These are phyloP conservation scores for Sphaerosporella brunnea DNA, from an alignment of 495 filamentous ascomycete genomes.

Conservation along the genomic window DNA sequence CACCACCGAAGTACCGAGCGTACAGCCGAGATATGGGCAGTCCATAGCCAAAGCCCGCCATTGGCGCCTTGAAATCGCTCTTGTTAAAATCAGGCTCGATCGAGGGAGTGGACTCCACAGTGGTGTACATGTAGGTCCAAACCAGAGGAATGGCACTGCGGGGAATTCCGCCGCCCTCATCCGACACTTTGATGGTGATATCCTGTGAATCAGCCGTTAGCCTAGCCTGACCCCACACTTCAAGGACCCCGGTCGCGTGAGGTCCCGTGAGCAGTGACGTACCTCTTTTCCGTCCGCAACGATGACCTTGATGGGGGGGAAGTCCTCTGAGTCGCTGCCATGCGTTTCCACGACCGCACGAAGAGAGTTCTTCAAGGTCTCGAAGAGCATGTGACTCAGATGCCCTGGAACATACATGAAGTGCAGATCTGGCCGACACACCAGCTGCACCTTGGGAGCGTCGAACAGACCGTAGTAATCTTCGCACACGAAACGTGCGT, in stretches of 20 bases:
- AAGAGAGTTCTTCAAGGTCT: conserved; percentile 94
- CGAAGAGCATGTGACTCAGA: conserved; percentile 96
- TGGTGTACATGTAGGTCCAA: conserved; percentile 99
- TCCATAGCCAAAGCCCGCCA: conserved; percentile 97
- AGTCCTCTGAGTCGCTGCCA: conserved; percentile 84
- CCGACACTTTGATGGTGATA: conserved; percentile 93
- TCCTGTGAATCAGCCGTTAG: conserved; percentile 32
- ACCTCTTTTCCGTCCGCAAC: conserved; percentile 84
- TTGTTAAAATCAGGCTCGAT: conserved; percentile 97
- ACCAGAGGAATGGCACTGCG: conserved; percentile 81
- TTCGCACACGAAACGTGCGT: conserved; percentile 94
- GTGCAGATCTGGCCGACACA: conserved; percentile 78
- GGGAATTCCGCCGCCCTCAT: conserved; percentile 91
- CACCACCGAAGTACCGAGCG: conserved; percentile 91
- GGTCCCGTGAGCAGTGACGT: neutral
- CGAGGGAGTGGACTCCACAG: conserved; percentile 84
- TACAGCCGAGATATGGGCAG: conserved; percentile 85
- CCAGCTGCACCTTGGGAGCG: conserved; percentile 86
- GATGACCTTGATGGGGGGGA: conserved; percentile 90
- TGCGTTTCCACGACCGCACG: conserved; percentile 93
- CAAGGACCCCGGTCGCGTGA: neutral
- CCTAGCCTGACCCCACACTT: neutral
- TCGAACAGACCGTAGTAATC: conserved; percentile 98
- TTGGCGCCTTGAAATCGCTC: conserved; percentile 97
- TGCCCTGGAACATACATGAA: conserved; percentile 99